These are phyloP conservation scores for Adansonia digitata DNA, from an alignment of 345 rosid species.

Conservation along the genomic window DNA sequence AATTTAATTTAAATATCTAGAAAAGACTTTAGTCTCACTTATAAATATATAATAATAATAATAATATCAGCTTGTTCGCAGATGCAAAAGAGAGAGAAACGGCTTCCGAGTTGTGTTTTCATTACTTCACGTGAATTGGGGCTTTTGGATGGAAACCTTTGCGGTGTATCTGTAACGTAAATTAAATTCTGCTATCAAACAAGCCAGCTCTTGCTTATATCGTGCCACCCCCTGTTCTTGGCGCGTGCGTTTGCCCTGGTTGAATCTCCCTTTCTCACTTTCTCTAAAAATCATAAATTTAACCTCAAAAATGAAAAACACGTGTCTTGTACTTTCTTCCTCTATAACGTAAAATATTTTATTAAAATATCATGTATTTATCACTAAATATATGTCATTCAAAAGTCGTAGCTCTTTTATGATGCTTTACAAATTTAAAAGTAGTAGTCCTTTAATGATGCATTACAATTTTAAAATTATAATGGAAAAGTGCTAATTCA, in stretches of 20 bases:
- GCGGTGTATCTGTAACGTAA: slow-evolving; percentile 11
- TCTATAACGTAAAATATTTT: too few species aligned
- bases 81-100: not conserved
- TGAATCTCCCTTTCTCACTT: not conserved
- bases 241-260: not conserved
- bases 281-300: not conserved
- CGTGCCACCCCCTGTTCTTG: not conserved
- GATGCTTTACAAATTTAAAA: not conserved
- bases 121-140: slow-evolving; percentile 14
- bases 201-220: not conserved
- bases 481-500: too few species aligned
- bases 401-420: not conserved
- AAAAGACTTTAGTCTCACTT: not conserved
- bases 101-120: not conserved
- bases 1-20: too few species aligned
- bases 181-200: not conserved
- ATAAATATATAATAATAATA: too few species aligned
- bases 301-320: not conserved
- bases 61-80: not conserved
- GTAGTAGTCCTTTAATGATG: not conserved
- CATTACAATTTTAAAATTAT: not conserved
- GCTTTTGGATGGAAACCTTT: slow-evolving; percentile 3
- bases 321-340: too few species aligned
- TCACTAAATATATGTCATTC: too few species aligned
- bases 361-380: not conserved